phyloP scores from a whole-genome alignment of 208 protist species.

The Acanthamoeba divionensis region DNA sequence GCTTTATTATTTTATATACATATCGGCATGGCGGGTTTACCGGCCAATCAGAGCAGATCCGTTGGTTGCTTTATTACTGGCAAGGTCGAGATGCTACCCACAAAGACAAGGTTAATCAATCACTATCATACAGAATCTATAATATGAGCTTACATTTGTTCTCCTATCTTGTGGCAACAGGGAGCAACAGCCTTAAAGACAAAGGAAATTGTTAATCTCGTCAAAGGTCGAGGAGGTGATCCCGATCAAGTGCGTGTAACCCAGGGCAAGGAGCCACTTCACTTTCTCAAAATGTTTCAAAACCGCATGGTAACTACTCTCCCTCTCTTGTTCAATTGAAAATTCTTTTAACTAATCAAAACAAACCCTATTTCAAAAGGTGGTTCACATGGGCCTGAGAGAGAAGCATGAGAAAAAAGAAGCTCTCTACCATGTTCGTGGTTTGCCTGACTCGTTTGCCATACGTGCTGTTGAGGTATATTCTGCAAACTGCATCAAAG shows the following conservation, averaged over 20 bases:
- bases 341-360: too few relatives aligned
- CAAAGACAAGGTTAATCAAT: slow-evolving; percentile 33
- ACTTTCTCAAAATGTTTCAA: slow-evolving; percentile 55
- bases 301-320: slow-evolving; percentile 47
- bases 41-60: background rate
- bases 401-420: slow-evolving; percentile 16
- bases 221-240: slow-evolving; percentile 41
- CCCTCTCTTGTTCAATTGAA: too few relatives aligned
- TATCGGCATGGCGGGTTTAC: slow-evolving; percentile 43
- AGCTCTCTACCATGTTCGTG: slow-evolving; percentile 14
- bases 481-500: background rate
- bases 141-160: too few relatives aligned
- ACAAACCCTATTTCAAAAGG: too few relatives aligned
- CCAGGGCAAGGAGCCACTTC: slow-evolving; percentile 54
- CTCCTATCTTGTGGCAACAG: background rate
- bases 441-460: background rate
- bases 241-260: slow-evolving; percentile 51
- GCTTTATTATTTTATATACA: slow-evolving; percentile 52
- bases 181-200: slow-evolving; percentile 40
- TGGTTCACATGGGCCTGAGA: background rate
- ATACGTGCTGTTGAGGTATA: background rate
- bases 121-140: too few relatives aligned
- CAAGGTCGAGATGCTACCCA: slow-evolving; percentile 12
- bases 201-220: slow-evolving; percentile 42
- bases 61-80: slow-evolving; percentile 61